phyloP scores from a whole-genome alignment of 352 stramenopile species.

The Phytophthora sojae region DNA sequence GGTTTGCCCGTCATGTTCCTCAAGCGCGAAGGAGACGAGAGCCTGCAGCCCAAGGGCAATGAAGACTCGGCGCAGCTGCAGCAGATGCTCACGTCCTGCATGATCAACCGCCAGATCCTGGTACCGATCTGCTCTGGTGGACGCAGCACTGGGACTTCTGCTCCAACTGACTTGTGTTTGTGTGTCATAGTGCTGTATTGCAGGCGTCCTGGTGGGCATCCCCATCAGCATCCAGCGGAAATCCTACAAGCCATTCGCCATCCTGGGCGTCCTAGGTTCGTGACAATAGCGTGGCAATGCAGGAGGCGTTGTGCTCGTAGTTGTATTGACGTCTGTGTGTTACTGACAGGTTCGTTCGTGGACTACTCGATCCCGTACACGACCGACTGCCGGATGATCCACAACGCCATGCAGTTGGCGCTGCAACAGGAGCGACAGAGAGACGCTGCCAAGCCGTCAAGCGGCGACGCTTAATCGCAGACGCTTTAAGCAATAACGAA shows the following conservation, averaged over 20 bases:
- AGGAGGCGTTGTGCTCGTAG: background rate
- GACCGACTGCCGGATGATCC: constrained; percentile 79
- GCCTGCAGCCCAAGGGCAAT: constrained; percentile 59
- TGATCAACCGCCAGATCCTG: constrained; percentile 87
- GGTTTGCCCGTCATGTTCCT: constrained; percentile 49
- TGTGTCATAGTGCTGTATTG: constrained; percentile 53
- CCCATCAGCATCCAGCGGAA: constrained; percentile 83
- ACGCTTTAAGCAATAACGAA: too few relatives aligned
- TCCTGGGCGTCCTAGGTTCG: constrained; percentile 64
- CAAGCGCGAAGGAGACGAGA: constrained; percentile 53
- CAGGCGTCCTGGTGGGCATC: constrained; percentile 76
- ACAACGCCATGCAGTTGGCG: constrained; percentile 79
- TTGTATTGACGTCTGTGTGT: background rate
- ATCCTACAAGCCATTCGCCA: constrained; percentile 51
- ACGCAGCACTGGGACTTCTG: background rate
- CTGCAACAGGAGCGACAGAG: constrained; percentile 67
- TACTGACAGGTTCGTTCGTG: constrained; percentile 65
- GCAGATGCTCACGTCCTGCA: constrained; percentile 88
- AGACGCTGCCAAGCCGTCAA: background rate
- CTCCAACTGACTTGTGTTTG: background rate
- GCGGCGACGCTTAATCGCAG: background rate
- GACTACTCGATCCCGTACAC: constrained; percentile 89
- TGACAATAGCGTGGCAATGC: background rate
- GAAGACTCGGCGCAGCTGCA: constrained; percentile 77
- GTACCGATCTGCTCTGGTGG: constrained; percentile 31